phyloP scores from a whole-genome alignment of 2,329 filamentous ascomycete genomes.

The Alternaria sp. region DNA sequence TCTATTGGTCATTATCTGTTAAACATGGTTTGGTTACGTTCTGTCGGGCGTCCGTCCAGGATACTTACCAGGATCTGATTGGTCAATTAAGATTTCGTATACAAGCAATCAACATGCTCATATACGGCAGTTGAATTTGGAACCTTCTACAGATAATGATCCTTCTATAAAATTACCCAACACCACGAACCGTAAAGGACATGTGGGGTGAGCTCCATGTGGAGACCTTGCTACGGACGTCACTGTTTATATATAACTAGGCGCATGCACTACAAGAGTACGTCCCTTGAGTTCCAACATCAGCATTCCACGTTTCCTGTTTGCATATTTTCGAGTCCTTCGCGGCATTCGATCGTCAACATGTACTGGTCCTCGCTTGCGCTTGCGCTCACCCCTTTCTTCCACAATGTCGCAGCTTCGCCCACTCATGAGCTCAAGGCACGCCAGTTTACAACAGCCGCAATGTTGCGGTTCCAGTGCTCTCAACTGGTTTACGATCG shows the following conservation, averaged over 20 bases:
- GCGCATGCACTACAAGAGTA: background rate
- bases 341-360: background rate
- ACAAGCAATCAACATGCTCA: constrained; percentile 4
- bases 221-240: constrained; percentile 4
- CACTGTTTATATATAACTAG: background rate
- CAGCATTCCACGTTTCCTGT: background rate
- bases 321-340: too few species aligned
- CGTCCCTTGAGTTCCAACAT: background rate
- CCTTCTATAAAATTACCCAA: constrained; percentile 1
- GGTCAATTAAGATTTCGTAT: constrained; percentile 4
- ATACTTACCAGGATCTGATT: constrained; percentile 3
- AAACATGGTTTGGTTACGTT: background rate
- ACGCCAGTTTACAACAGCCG: constrained; percentile 35
- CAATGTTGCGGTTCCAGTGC: constrained; percentile 41
- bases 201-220: constrained; percentile 8
- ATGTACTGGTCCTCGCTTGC: constrained; percentile 30
- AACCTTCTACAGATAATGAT: constrained; percentile 5
- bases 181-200: background rate
- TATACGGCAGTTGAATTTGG: constrained; percentile 10
- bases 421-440: constrained; percentile 29
- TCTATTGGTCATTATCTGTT: background rate
- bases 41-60: background rate
- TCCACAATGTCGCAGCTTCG: constrained; percentile 29
- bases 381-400: constrained; percentile 28
- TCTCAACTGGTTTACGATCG: constrained; percentile 33